Percentiles rank a stretch among this genome's conserved stretches.
phyloP scores from a whole-genome alignment of 371 early-diverging fungal genomes.

The Coemansia sp. region DNA sequence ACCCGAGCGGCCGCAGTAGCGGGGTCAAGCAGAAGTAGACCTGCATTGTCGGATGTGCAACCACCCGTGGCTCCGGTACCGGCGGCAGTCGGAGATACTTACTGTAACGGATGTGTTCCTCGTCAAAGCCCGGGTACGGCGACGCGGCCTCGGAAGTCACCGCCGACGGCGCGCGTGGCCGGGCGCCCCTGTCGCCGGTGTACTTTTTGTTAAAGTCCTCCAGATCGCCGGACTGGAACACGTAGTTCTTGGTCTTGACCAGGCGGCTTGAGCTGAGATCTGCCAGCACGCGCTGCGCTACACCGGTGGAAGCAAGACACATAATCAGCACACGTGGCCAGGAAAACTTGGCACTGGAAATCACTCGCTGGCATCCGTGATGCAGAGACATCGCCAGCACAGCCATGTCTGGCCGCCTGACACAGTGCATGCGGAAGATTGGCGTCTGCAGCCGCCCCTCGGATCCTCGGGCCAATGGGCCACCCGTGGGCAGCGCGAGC shows the following conservation, averaged over 20 bases:
- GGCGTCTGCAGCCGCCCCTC: constrained; percentile 1
- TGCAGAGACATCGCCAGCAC: neutral
- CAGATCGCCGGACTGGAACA: constrained; percentile 40
- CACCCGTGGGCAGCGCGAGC: neutral
- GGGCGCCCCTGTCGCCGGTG: constrained; percentile 14
- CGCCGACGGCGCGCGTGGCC: constrained; percentile 8
- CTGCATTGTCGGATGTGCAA: neutral
- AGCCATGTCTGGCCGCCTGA: neutral
- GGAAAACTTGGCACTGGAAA: neutral
- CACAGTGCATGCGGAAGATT: constrained; percentile 7
- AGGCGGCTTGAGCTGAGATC: constrained; percentile 42
- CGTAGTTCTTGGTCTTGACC: constrained; percentile 45
- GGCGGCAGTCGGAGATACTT: constrained; percentile 9
- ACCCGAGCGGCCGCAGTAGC: neutral
- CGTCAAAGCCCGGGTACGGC: constrained; percentile 46
- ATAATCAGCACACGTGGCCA: neutral
- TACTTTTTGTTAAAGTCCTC: constrained; percentile 49
- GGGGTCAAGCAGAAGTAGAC: neutral
- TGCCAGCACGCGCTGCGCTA: constrained; percentile 50
- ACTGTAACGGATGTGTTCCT: constrained; percentile 52
- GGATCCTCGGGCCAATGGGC: constrained; percentile 12
- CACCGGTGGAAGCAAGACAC: neutral
- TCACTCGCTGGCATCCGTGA: neutral
- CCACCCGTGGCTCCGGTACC: neutral
- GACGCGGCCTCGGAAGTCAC: constrained; percentile 28